Evolutionary conservation across 306 rosid species (phyloP).

Genomic region (Bauhinia variegata): DNA sequence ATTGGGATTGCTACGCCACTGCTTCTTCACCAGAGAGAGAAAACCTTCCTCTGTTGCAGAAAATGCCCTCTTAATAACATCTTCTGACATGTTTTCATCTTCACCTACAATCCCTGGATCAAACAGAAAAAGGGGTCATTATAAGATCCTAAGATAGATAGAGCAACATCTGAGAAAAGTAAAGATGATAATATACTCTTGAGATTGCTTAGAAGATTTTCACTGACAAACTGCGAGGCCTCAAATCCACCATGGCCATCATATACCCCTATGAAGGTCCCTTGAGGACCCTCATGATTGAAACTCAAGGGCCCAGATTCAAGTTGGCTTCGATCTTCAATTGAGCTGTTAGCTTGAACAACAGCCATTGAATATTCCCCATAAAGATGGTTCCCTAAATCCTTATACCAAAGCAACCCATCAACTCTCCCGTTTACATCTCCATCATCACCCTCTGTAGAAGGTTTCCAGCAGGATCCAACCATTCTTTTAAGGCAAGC

Average conservation of each 20-base stretch:
- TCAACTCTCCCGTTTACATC: slow-evolving; percentile 66
- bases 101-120: slow-evolving; percentile 62
- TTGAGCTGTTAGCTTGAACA: slow-evolving; percentile 68
- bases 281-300: slow-evolving; percentile 56
- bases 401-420: slow-evolving; percentile 79
- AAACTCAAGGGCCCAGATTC: slow-evolving; percentile 78
- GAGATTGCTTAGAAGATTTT: slow-evolving; percentile 69
- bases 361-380: slow-evolving; percentile 91
- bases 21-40: slow-evolving; percentile 68
- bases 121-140: slow-evolving; percentile 2
- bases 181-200: slow-evolving; percentile 73
- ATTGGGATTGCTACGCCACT: slow-evolving; percentile 66
- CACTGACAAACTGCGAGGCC: slow-evolving; percentile 70
- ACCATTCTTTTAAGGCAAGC: slow-evolving; percentile 55
- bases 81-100: slow-evolving; percentile 63
- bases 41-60: slow-evolving; percentile 74
- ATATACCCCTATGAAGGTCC: slow-evolving; percentile 75
- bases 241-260: slow-evolving; percentile 90
- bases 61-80: slow-evolving; percentile 63
- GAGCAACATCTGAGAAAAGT: too few species aligned
- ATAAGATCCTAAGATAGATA: too few species aligned
- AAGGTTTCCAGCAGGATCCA: slow-evolving; percentile 70
- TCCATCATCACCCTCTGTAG: slow-evolving; percentile 54
- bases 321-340: slow-evolving; percentile 81
- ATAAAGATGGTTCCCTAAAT: slow-evolving; percentile 75